Evolutionary conservation across 208 protist genomes (phyloP), one percentile per base, ranked within the genome.

Genomic region (Leishmania tropica): DNA sequence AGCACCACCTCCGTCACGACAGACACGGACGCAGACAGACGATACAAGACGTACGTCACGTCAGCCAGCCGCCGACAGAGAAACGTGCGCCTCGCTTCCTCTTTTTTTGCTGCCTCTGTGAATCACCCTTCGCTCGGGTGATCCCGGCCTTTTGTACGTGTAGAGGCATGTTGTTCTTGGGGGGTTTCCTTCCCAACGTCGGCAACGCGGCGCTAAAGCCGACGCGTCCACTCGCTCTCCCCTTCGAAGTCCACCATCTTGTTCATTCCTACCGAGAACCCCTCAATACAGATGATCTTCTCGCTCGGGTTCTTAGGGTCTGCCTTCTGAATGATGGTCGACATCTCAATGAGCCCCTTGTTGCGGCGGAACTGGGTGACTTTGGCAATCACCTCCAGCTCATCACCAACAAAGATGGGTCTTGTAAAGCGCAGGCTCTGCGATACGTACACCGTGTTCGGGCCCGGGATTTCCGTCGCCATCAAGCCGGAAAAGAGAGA

Each of bases 401-500:
- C 89, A 60, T 98, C 93, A 10, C 92, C 93, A 1, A 94, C 90
- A 81, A 97, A 94, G 15, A 97, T 80, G 19, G 96, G 96, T 13
- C 87, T 87, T 0, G 86, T 67, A 75, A 97, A 98, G 31, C 80
- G 81, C 35, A 97, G 83, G 47, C 84, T 92, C 79, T 98, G 96
- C n/a, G 89, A 95, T 28, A 98, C 68, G 74, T 97, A 98, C 40
- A 98, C 87, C 10, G 94, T 95, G 53, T 95, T 89, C 19, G 92
- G 90, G 0, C 96, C 96, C 15, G 95, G 96, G 24, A 98, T 65
- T 67, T 95, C 85, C 2, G 88, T 92, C 15, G 93, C 96, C 85
- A 97, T 91, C 5, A 98, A 53, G 31, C 91, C 92, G 53, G 95
- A 98, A 80, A 98, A 96, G 31, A 97, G 89, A 37, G 93, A 94